Percentiles rank a stretch among this genome's conserved stretches.
Evolutionary conservation across 371 early-diverging fungal genomes (phyloP).

Genomic region (Entomophthora muscae): DNA sequence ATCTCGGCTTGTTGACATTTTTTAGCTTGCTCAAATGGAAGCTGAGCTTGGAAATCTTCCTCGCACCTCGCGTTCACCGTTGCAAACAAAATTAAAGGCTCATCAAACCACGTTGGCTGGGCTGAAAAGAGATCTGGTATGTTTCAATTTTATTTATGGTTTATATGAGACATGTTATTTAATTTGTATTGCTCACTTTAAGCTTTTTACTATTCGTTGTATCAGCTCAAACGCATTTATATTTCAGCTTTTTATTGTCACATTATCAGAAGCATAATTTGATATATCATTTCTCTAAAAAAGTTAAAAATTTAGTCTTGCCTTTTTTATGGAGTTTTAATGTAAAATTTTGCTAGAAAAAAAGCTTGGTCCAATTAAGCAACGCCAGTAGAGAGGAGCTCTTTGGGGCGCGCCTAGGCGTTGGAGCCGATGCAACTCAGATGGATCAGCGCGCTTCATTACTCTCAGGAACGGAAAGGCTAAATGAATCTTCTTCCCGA

Average conservation of each 20-base stretch:
- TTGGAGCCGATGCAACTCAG: constrained; percentile 37
- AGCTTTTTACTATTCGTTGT: too few relatives aligned
- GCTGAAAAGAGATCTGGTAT: constrained; percentile 2
- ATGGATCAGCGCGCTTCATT: constrained; percentile 71
- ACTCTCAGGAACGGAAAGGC: constrained; percentile 63
- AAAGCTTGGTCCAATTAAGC: background rate
- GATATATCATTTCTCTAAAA: too few relatives aligned
- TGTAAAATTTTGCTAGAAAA: constrained; percentile 3
- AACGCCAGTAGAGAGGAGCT: constrained; percentile 35
- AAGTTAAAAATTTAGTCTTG: too few relatives aligned
- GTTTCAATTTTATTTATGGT: too few relatives aligned
- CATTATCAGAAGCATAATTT: too few relatives aligned
- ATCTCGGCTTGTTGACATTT: background rate
- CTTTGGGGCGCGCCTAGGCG: constrained; percentile 26
- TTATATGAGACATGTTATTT: too few relatives aligned
- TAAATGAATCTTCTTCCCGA: constrained; percentile 54
- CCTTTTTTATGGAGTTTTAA: too few relatives aligned
- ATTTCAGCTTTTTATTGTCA: too few relatives aligned
- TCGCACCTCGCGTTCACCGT: background rate
- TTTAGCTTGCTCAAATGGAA: constrained; percentile 6
- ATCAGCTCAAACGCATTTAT: too few relatives aligned
- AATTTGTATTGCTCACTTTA: too few relatives aligned
- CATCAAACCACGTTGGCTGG: background rate
- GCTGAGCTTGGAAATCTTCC: background rate
- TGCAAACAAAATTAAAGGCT: background rate